These are phyloP conservation scores for Talaromyces sp. DNA, from an alignment of 2,329 filamentous ascomycete species.

Conservation along the genomic window DNA sequence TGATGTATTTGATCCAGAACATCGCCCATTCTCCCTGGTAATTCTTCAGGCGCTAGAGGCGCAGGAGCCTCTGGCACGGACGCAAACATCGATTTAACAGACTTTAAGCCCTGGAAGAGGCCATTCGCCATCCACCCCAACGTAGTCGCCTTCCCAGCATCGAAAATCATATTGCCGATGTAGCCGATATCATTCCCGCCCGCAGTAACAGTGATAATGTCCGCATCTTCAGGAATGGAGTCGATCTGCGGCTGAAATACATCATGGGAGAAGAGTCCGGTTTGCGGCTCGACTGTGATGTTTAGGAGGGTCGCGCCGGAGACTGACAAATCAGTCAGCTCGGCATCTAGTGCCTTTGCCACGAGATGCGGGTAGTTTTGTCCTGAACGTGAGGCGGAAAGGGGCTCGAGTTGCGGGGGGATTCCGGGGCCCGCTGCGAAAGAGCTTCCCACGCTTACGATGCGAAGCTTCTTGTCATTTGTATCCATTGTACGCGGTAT, in stretches of 20 bases:
- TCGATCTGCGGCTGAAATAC: conserved; percentile 16
- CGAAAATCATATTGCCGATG: conserved; percentile 17
- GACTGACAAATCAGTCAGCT: conserved; percentile 17
- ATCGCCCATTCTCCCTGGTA: conserved; percentile 10
- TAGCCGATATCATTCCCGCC: conserved; percentile 22
- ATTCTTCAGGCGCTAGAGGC: conserved; percentile 4
- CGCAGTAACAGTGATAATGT: conserved; percentile 20
- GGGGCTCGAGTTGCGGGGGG: conserved; percentile 15
- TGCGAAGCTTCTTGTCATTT: conserved; percentile 7
- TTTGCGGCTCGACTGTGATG: conserved; percentile 15
- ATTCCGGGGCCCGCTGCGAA: conserved; percentile 21
- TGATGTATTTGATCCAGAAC: conserved; percentile 15
- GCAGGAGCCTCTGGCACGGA: neutral
- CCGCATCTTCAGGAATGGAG: conserved; percentile 11
- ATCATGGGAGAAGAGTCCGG: neutral
- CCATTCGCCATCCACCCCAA: neutral
- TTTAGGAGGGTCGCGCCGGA: conserved; percentile 22
- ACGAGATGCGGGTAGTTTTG: conserved; percentile 20
- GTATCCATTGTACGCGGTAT: neutral
- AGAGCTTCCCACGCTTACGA: conserved; percentile 20
- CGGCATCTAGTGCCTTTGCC: conserved; percentile 12
- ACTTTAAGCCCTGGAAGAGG: neutral
- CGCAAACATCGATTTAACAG: neutral
- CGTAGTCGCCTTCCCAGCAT: conserved; percentile 5
- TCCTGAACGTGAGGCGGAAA: conserved; percentile 14